A percentile compares a stretch with the other conserved stretches of the same genome.
phyloP scores from a whole-genome alignment of 306 rosid species.

The Morella rubra region DNA sequence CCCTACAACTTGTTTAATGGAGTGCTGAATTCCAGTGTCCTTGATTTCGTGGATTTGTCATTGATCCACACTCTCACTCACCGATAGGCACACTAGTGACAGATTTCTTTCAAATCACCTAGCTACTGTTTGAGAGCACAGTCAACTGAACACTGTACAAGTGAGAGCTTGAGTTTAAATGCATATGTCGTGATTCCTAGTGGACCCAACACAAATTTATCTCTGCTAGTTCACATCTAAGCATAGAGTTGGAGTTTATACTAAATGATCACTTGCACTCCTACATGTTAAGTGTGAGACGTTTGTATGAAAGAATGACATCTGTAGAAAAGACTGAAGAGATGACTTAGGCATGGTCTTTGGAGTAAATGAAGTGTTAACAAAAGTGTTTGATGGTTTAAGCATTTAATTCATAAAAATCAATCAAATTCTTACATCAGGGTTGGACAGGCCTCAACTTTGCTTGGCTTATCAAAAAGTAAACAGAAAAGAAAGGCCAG shows the following conservation, averaged over 20 bases:
- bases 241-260: not conserved
- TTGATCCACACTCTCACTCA: not conserved
- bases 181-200: too few species aligned
- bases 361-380: not conserved
- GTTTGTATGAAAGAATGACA: not conserved
- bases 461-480: not conserved
- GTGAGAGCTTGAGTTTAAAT: not conserved
- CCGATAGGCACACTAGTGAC: not conserved
- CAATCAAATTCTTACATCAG: slow-evolving; percentile 2
- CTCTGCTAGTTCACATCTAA: not conserved
- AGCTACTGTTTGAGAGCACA: not conserved
- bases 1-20: not conserved
- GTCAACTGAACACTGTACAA: not conserved
- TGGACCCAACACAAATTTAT: too few species aligned
- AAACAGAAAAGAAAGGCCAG: not conserved
- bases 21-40: not conserved
- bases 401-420: not conserved
- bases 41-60: not conserved
- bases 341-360: not conserved
- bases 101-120: not conserved
- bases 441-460: slow-evolving; percentile 15
- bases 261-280: not conserved
- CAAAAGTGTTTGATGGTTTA: not conserved
- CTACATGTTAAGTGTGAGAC: not conserved
- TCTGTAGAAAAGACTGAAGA: not conserved